Evolutionary conservation across 2,329 filamentous ascomycete species (phyloP), one percentile per base, ranked within the genome.

Genomic region (Tympanopsis confertula): DNA sequence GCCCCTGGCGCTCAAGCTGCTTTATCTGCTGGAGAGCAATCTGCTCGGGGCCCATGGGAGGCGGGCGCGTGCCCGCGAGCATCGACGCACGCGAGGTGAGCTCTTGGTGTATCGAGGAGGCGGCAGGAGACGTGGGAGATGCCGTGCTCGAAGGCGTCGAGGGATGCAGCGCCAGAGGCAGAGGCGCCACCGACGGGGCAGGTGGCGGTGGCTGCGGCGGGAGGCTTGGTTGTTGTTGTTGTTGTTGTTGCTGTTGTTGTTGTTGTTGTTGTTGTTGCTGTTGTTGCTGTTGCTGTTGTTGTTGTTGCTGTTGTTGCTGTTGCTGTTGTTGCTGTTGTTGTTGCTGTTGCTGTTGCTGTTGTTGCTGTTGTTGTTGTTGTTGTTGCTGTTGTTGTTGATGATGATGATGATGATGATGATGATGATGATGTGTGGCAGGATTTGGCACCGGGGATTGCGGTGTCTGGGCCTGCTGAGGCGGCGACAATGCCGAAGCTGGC

Each of bases 1-100:
- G 59, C 5, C 63, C 62, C 46, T 71, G 71, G 48, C 68, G 69
- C 43, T 54, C 63, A 38, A 62, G 52, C 41, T 51, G 41, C 39
- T 48, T 56, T 40, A 44, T 49, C 37, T 58, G 54, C 37, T 47
- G 45, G n/a, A 43, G 45, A 39, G 52, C 47, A 15, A 47, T 39
- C 28, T 53, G 39, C 19, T 36, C 32, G 26, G 19, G 35, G 36
- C 47, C 26, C 40, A 26, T 42, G 42, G 39, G 43, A 50, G 42
- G 41, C 50, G 12, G 42, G 53, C 41, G 47, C 47, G 38, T 45
- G 40, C 35, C 44, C 56, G 3, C 39, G 37, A 40, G 20, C 46
- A 37, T 40, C 38, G 29, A n/a, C 35, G 43, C 35, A 24, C 39
- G 41, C 10, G n/a, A 41, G 37, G 24, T 36, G 42, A 35, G 37